Conservation (phyloP, 2,329 filamentous ascomycete genomes). For the Fusarium ramigenum region DNA sequence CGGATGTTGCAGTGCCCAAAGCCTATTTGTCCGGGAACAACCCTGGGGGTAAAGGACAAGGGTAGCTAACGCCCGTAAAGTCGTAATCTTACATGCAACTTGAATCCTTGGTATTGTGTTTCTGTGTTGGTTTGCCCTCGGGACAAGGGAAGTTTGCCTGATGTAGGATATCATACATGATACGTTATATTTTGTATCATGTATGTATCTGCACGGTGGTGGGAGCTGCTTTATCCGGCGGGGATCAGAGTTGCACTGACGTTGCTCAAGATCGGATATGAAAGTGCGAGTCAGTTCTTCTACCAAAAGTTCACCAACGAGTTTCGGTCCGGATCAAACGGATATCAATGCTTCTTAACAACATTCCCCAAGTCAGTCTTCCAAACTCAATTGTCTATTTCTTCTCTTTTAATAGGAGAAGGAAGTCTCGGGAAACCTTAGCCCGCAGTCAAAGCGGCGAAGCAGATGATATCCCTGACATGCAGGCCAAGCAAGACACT, state of each 20-base stretch:
- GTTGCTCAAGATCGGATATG: constrained; percentile 2
- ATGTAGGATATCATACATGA: constrained; percentile 8
- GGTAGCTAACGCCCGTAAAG: constrained; percentile 24
- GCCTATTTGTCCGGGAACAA: constrained; percentile 29
- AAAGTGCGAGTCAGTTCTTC: background rate
- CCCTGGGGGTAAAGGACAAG: background rate
- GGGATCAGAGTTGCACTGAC: constrained; percentile 13
- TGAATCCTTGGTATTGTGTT: constrained; percentile 7
- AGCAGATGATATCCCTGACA: constrained; percentile 25
- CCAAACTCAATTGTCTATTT: background rate
- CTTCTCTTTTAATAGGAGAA: background rate
- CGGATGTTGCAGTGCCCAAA: background rate
- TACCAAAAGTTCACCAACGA: background rate
- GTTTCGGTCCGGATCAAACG: constrained; percentile 2
- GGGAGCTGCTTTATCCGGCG: constrained; percentile 31
- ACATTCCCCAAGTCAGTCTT: background rate
- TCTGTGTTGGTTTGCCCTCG: constrained; percentile 6
- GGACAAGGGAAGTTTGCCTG: constrained; percentile 35
- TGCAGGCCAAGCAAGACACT: constrained; percentile 27
- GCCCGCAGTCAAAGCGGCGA: constrained; percentile 9
- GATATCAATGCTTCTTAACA: background rate
- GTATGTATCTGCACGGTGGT: constrained; percentile 1
- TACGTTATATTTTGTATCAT: background rate
- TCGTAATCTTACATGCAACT: constrained; percentile 34
- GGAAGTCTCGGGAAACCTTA: constrained; percentile 7